A percentile compares a stretch with the other conserved stretches of the same genome.
These are phyloP conservation scores for Schizopora paradoxa DNA, from an alignment of 1,284 basidiomycete species.

Conservation along the genomic window DNA sequence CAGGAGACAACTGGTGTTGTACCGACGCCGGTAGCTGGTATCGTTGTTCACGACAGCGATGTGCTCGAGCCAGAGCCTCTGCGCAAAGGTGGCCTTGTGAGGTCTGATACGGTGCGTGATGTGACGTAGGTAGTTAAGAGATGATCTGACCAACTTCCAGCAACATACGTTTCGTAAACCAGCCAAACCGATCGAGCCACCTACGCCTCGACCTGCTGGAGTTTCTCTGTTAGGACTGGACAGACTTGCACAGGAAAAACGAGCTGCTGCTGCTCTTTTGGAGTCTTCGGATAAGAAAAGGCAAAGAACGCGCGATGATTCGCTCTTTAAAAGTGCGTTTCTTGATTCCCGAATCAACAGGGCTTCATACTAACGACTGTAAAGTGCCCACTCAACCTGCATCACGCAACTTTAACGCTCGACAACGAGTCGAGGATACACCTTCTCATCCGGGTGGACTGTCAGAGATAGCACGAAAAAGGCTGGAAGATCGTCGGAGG, in stretches of 20 bases:
- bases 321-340: conserved; percentile 76
- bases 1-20: conserved; percentile 54
- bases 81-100: conserved; percentile 72
- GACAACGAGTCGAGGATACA: conserved; percentile 82
- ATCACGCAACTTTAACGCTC: conserved; percentile 48
- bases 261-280: conserved; percentile 48
- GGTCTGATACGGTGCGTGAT: conserved; percentile 53
- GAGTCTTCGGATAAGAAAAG: conserved; percentile 56
- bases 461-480: conserved; percentile 64
- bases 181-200: conserved; percentile 63
- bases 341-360: neutral
- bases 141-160: conserved; percentile 31
- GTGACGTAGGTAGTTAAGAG: neutral
- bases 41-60: conserved; percentile 76
- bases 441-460: conserved; percentile 91
- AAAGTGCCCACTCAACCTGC: conserved; percentile 72
- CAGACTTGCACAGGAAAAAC: conserved; percentile 81
- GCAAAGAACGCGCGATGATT: conserved; percentile 33
- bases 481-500: conserved; percentile 72
- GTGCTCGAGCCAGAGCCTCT: conserved; percentile 74
- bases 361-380: neutral
- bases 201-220: conserved; percentile 66
- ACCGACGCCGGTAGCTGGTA: conserved; percentile 60
- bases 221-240: conserved; percentile 83
- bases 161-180: conserved; percentile 76